Evolutionary conservation across 2,329 filamentous ascomycete species (phyloP).

Genomic region (Stachybotrys chartarum): DNA sequence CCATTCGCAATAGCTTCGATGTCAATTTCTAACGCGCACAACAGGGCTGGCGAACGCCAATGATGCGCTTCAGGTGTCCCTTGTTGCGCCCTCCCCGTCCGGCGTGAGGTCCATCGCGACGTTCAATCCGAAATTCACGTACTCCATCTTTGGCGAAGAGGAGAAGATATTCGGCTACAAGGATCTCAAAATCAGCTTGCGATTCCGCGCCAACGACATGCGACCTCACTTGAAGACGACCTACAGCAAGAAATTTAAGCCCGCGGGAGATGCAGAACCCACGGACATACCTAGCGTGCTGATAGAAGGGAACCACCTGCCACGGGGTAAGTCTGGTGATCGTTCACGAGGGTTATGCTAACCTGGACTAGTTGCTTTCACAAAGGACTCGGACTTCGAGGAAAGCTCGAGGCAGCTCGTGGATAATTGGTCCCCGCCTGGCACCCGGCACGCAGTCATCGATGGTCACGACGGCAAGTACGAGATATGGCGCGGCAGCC

Average conservation of each 20-base stretch:
- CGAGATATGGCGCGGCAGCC: slow-evolving; percentile 76
- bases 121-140: slow-evolving; percentile 84
- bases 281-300: slow-evolving; percentile 61
- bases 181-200: slow-evolving; percentile 67
- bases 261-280: slow-evolving; percentile 60
- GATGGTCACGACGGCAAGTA: slow-evolving; percentile 56
- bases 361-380: neutral
- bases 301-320: slow-evolving; percentile 58
- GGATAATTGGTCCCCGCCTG: slow-evolving; percentile 62
- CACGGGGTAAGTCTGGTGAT: slow-evolving; percentile 44
- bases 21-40: slow-evolving; percentile 9
- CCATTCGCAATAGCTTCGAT: neutral
- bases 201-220: slow-evolving; percentile 63
- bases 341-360: slow-evolving; percentile 7
- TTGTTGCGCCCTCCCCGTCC: slow-evolving; percentile 42
- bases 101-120: slow-evolving; percentile 51
- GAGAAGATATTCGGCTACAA: slow-evolving; percentile 90
- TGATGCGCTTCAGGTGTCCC: slow-evolving; percentile 55
- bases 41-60: slow-evolving; percentile 54
- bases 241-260: slow-evolving; percentile 64
- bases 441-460: slow-evolving; percentile 61
- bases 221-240: slow-evolving; percentile 66
- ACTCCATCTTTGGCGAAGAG: slow-evolving; percentile 88
- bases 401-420: slow-evolving; percentile 40
- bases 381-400: slow-evolving; percentile 53